phyloP scores from a whole-genome alignment of 2,329 filamentous ascomycete genomes.

The Nemania abortiva region DNA sequence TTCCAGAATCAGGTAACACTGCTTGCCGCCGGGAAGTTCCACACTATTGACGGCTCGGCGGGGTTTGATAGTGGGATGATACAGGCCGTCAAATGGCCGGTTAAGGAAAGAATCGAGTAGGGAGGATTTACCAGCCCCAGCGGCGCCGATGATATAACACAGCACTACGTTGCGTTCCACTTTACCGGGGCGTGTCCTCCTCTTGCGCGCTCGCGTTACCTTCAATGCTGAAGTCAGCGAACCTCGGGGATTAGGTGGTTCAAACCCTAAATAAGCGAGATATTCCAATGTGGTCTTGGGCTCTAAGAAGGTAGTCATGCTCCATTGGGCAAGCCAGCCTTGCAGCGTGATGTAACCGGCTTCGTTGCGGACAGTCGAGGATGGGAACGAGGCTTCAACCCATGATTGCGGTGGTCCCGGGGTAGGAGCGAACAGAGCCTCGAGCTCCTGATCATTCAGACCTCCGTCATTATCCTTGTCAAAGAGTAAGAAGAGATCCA shows the following conservation, averaged over 20 bases:
- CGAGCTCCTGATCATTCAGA: constrained; percentile 85
- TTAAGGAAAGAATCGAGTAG: constrained; percentile 92
- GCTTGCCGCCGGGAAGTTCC: constrained; percentile 93
- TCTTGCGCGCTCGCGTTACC: constrained; percentile 90
- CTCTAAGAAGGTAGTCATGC: constrained; percentile 98
- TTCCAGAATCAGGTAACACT: constrained; percentile 95
- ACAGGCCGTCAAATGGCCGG: constrained; percentile 83
- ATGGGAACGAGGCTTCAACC: constrained; percentile 90
- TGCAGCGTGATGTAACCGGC: constrained; percentile 95
- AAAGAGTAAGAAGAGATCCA: constrained; percentile 93
- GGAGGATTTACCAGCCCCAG: constrained; percentile 89
- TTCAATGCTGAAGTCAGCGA: constrained; percentile 88
- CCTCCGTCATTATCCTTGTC: constrained; percentile 98
- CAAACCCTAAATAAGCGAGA: constrained; percentile 94
- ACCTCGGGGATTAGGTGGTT: constrained; percentile 80
- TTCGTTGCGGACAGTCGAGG: constrained; percentile 94
- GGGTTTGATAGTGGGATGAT: constrained; percentile 95
- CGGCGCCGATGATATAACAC: constrained; percentile 89
- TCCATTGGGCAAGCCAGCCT: constrained; percentile 99
- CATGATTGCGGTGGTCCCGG: constrained; percentile 89
- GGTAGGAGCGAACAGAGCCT: constrained; percentile 90
- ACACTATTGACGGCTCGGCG: constrained; percentile 95
- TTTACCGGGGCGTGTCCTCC: constrained; percentile 81
- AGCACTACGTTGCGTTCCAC: constrained; percentile 95
- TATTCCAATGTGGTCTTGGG: constrained; percentile 96